Base-by-base conservation (phyloP, 2,329 filamentous ascomycete species). In the Aspergillus hortae region DNA sequence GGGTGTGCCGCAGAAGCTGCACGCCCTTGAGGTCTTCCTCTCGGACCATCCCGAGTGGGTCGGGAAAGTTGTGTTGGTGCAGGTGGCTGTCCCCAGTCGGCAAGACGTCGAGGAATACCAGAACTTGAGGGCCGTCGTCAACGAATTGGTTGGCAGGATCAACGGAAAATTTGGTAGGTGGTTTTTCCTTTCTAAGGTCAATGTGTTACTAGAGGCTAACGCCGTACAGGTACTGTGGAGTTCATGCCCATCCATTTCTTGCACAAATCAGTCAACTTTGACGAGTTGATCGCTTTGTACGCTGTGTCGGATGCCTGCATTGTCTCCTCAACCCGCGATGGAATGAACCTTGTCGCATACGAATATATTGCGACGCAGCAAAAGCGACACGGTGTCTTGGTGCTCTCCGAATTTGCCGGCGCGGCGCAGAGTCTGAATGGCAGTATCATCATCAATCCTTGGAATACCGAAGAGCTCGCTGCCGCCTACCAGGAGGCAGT, bases 231-330 rank as follows among this genome's bases (percentile, higher is more conserved):
- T 69, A 96, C 92, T 30, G 88, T 97, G 65, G 92, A 97, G 72
- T 97, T 96, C 76, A 96, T 95, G 88, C 94, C 94, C 1, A 97
- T 99, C 62, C 94, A 97, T 74, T 97, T 96, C 77, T 86, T 97
- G 65, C 94, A 97, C 77, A 95, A 96, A 75, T 95, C 90, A 4
- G 91, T 97, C 66, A 85, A 85, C 45, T 96, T 97, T 62, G 91
- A 96, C 61, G 94, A 97, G 74, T 84, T 99, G 33, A 92, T 95
- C 46, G 92, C 92, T 0, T 82, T 97, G 7, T 97, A 97, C 68
- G 89, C 90, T 14, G 87, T 95, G 19, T 94, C 90, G 3, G 94
- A 96, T 67, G 89, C 90, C 42, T 96, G 92, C 68, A 82, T 97
- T 12, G 92, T 95, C 35, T 95, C 89, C 7, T 96, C 89, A 2